Conservation (phyloP, 2,329 filamentous ascomycete genomes). For the Aspergillus fumigatus region DNA sequence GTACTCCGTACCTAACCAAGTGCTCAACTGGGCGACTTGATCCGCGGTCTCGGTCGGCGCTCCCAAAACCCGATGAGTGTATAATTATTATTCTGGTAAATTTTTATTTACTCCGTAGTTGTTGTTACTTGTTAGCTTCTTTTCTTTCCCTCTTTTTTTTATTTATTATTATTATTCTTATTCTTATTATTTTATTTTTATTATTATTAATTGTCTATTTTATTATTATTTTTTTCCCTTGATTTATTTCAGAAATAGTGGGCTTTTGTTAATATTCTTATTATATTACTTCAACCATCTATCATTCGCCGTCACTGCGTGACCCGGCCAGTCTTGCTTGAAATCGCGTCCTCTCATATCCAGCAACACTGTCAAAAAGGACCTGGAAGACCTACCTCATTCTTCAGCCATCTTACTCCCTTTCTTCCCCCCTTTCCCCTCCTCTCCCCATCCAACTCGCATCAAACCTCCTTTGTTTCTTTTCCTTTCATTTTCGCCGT, state of each 20-base stretch:
- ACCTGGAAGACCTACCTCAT: conserved; percentile 7
- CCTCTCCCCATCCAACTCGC: conserved; percentile 10
- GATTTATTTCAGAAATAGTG: neutral
- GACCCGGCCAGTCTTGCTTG: conserved; percentile 11
- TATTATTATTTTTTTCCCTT: conserved; percentile 5
- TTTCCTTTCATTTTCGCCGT: conserved; percentile 29
- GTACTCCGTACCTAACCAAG: neutral
- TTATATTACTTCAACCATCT: conserved; percentile 5
- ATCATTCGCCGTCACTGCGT: conserved; percentile 15
- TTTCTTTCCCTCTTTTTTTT: conserved; percentile 5
- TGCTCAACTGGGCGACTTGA: neutral
- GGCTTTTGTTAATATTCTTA: neutral
- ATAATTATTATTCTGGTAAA: conserved; percentile 6
- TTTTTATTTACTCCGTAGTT: conserved; percentile 5
- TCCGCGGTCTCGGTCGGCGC: conserved; percentile 10
- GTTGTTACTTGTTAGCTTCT: neutral
- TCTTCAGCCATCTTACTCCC: conserved; percentile 8
- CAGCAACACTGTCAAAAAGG: conserved; percentile 10
- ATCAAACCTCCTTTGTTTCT: conserved; percentile 17
- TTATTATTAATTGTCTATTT: conserved; percentile 4
- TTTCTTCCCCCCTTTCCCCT: conserved; percentile 13
- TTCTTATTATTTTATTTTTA: neutral
- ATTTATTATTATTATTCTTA: too few relatives aligned
- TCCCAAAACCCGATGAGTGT: conserved; percentile 3
- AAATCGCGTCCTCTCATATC: conserved; percentile 7